Conservation (phyloP, 2,329 filamentous ascomycete genomes). For the Laburnicola sp. region DNA sequence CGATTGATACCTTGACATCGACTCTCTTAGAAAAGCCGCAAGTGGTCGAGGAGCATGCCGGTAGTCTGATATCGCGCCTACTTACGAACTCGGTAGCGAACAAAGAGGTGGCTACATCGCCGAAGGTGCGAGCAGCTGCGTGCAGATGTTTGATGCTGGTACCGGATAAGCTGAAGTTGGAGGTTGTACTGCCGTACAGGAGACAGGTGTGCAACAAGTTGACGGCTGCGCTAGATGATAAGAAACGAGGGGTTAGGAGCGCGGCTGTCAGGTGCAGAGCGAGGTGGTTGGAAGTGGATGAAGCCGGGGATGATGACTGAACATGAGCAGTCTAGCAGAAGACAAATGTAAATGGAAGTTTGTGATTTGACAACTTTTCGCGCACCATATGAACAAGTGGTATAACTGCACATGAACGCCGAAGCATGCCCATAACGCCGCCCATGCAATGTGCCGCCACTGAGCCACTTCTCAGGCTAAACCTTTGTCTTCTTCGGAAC, state of each 20-base stretch:
- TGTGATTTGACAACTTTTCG: conserved; percentile 9
- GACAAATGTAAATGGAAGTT: background rate
- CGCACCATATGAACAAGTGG: conserved; percentile 21
- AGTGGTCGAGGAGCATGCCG: conserved; percentile 58
- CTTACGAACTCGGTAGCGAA: conserved; percentile 49
- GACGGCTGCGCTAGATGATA: conserved; percentile 61
- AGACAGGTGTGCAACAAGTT: conserved; percentile 61
- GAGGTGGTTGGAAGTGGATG: conserved; percentile 64
- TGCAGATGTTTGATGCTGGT: conserved; percentile 54
- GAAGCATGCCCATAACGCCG: conserved; percentile 32
- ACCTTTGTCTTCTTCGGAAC: conserved; percentile 34
- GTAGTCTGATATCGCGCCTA: conserved; percentile 60
- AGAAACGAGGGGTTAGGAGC: conserved; percentile 63
- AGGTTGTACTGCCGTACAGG: conserved; percentile 60
- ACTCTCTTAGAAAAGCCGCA: conserved; percentile 62
- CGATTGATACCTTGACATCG: conserved; percentile 61
- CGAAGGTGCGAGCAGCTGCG: conserved; percentile 52
- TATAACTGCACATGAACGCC: conserved; percentile 28
- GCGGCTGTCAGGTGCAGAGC: conserved; percentile 64
- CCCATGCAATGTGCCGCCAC: conserved; percentile 27
- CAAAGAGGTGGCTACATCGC: conserved; percentile 26
- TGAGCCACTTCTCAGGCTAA: background rate
- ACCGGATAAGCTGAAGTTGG: conserved; percentile 52
- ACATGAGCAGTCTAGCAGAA: background rate
- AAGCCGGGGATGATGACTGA: conserved; percentile 58